phyloP scores from a whole-genome alignment of 768 basidiomycete genomes.

The Psilocybe sp. region DNA sequence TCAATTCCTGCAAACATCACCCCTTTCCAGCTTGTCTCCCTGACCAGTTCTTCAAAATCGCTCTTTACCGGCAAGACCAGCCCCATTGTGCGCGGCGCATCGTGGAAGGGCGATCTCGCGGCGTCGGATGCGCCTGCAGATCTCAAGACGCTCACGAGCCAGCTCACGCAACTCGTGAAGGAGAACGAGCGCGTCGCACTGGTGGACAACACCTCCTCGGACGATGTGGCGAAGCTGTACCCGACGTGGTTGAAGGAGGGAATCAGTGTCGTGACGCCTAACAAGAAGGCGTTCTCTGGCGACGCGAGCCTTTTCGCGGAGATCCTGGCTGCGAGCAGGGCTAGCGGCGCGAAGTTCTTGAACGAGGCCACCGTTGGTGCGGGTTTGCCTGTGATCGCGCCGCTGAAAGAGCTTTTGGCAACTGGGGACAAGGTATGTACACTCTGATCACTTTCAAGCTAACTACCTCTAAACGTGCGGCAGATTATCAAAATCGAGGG shows the following conservation, averaged over 20 bases:
- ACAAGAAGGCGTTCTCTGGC: constrained; percentile 95
- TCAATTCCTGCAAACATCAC: constrained; percentile 53
- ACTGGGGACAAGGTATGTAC: constrained; percentile 84
- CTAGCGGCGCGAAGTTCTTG: constrained; percentile 64
- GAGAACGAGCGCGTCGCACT: constrained; percentile 57
- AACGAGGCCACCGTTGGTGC: constrained; percentile 96
- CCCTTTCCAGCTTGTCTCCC: constrained; percentile 63
- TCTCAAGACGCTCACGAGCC: constrained; percentile 44
- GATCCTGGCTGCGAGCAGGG: constrained; percentile 59
- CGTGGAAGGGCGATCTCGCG: constrained; percentile 37
- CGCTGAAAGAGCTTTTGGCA: constrained; percentile 85
- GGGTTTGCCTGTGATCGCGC: constrained; percentile 88
- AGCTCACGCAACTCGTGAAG: constrained; percentile 45
- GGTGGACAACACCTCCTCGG: constrained; percentile 92
- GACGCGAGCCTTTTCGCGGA: constrained; percentile 61
- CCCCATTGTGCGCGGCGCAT: constrained; percentile 32
- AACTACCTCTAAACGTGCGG: background rate
- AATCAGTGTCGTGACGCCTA: constrained; percentile 89
- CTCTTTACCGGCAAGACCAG: constrained; percentile 48
- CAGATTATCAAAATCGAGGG: constrained; percentile 92
- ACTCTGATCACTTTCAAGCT: background rate
- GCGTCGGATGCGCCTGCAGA: constrained; percentile 43
- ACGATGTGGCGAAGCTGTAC: constrained; percentile 77
- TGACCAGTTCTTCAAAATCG: constrained; percentile 64
- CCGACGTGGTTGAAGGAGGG: constrained; percentile 77